Evolutionary conservation across 495 filamentous ascomycete genomes (phyloP).

Genomic region (Halenospora varia): DNA sequence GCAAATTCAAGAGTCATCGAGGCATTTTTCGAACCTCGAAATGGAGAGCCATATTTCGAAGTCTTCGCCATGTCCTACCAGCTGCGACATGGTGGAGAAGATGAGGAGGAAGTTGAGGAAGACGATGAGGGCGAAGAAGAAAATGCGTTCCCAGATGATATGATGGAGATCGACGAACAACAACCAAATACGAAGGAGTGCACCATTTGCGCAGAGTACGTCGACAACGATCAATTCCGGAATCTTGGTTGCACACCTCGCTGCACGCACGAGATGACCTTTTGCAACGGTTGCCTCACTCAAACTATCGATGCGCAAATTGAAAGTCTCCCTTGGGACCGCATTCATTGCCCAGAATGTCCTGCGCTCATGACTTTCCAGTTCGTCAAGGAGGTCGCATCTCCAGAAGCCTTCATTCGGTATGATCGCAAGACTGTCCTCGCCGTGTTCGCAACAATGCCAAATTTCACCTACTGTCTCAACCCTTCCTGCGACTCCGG

Average conservation of each 20-base stretch:
- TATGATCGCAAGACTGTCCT: background rate
- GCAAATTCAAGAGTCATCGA: too few relatives aligned
- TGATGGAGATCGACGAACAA: too few relatives aligned
- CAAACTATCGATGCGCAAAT: conserved; percentile 2
- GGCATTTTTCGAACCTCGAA: too few relatives aligned
- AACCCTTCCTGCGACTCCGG: conserved; percentile 8
- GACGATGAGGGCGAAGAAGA: too few relatives aligned
- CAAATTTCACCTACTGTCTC: conserved; percentile 5
- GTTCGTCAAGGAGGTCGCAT: background rate
- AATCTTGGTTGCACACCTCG: background rate
- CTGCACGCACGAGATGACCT: too few relatives aligned
- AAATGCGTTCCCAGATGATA: too few relatives aligned
- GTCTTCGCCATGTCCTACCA: too few relatives aligned
- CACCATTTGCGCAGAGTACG: background rate
- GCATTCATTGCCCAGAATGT: conserved; percentile 11
- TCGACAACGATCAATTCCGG: background rate
- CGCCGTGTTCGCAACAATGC: background rate
- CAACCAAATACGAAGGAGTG: too few relatives aligned
- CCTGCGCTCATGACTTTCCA: background rate
- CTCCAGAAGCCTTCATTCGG: background rate
- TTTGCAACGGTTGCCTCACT: background rate
- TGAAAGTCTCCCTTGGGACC: conserved; percentile 1
- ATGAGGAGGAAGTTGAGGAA: too few relatives aligned
- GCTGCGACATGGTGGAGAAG: too few relatives aligned
- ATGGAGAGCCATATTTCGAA: too few relatives aligned